phyloP scores from a whole-genome alignment of 352 stramenopile species.

The Pilasporangium apinafurcum region DNA sequence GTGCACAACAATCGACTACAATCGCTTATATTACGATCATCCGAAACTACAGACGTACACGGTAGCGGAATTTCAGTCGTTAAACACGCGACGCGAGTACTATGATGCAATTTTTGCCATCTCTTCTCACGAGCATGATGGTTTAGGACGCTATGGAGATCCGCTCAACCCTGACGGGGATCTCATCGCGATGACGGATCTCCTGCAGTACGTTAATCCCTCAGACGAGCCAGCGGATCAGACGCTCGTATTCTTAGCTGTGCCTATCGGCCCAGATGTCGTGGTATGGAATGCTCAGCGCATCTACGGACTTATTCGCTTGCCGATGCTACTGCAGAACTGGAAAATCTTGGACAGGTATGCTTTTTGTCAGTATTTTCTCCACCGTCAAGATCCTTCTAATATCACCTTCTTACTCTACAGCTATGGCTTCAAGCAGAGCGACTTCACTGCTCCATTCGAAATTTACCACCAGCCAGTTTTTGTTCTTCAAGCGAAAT shows the following conservation, averaged over 20 bases:
- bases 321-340: slow-evolving; percentile 36
- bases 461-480: slow-evolving; percentile 18
- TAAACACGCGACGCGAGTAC: slow-evolving; percentile 3
- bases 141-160: slow-evolving; percentile 66
- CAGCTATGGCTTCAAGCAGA: slow-evolving; percentile 18
- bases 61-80: slow-evolving; percentile 17
- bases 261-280: slow-evolving; percentile 41
- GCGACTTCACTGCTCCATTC: slow-evolving; percentile 27
- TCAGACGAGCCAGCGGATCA: not conserved
- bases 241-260: slow-evolving; percentile 25
- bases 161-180: slow-evolving; percentile 49
- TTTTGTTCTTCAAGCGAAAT: slow-evolving; percentile 18
- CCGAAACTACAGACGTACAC: slow-evolving; percentile 23
- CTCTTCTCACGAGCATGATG: slow-evolving; percentile 59
- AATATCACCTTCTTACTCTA: not conserved
- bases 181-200: slow-evolving; percentile 33
- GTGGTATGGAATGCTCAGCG: slow-evolving; percentile 54
- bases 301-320: slow-evolving; percentile 37
- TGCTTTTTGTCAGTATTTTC: not conserved
- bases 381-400: no score
- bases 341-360: slow-evolving; percentile 28
- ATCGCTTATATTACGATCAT: slow-evolving; percentile 23
- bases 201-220: slow-evolving; percentile 15
- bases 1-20: slow-evolving; percentile 31
- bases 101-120: slow-evolving; percentile 29